These are phyloP conservation scores for Sporothrix inflata DNA, from an alignment of 2,329 filamentous ascomycete species.

Conservation along the genomic window DNA sequence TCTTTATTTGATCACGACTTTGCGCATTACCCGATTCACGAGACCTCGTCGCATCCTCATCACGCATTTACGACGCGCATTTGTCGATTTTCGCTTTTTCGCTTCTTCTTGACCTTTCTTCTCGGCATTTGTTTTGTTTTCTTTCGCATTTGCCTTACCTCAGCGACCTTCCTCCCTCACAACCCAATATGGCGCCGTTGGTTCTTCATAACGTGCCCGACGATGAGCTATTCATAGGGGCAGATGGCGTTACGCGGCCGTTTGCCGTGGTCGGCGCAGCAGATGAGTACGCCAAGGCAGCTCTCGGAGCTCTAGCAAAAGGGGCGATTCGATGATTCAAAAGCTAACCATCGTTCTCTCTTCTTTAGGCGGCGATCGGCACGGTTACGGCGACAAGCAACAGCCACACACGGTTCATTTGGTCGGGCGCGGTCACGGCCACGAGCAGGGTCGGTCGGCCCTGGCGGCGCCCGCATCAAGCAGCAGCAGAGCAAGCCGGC, in stretches of 20 bases:
- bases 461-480: constrained; percentile 24
- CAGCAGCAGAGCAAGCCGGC: constrained; percentile 52
- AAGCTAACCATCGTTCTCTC: constrained; percentile 28
- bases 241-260: constrained; percentile 66
- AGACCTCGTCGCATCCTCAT: not conserved
- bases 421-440: constrained; percentile 65
- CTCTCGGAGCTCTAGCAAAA: not conserved
- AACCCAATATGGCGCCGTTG: constrained; percentile 59
- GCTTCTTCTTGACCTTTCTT: not conserved
- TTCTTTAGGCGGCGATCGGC: constrained; percentile 56
- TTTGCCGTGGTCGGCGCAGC: constrained; percentile 60
- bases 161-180: not conserved
- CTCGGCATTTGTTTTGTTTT: constrained; percentile 4
- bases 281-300: constrained; percentile 31
- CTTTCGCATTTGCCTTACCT: too few relatives aligned
- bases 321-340: not conserved
- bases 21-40: not conserved
- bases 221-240: constrained; percentile 67
- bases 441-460: constrained; percentile 29
- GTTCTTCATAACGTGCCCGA: constrained; percentile 71
- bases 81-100: not conserved
- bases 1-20: not conserved
- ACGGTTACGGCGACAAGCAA: constrained; percentile 53
- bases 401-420: constrained; percentile 60
- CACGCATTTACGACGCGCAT: not conserved